Base-by-base conservation (phyloP, 1,139 yeast species). In the Debaryomyces subglobosus region DNA sequence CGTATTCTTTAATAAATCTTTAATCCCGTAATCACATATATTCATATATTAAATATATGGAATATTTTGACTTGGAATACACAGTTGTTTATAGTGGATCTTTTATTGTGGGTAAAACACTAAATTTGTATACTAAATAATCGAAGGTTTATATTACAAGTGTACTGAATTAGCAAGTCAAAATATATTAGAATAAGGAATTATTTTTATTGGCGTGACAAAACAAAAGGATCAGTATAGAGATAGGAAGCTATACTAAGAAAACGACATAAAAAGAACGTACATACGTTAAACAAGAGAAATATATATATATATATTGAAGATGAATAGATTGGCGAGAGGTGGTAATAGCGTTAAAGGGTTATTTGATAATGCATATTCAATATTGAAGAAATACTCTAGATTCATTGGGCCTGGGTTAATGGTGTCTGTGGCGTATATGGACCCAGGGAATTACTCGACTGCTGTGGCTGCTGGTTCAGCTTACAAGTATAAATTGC, bases 381-480 rank as follows among this genome's bases (percentile, higher is more conserved):
- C 36, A 37, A 53, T 59, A 29, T 52, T 77, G 34, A 64, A 67
- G 53, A 86, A 84, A 56, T 88, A 86, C 64, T 63, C 78, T 47
- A 71, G 77, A 55, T 91, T 91, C 66, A 72, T 91, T 3, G 97
- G 98, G 0, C 97, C 97, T 0, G 98, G 98, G 0, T 78, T 92
- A 43, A 85, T 92, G 94, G 96, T 94, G 25, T 83, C 95, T 20
- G 98, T 94, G 45, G 96, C 98, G 0, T 94, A 92, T 63, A 89
- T 94, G 88, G 99, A 94, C 62, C 98, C 99, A 1, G 99, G 99
- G 1, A 94, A 94, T 69, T 94, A 92, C 68, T 86, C 97, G 29
- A 90, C 98, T 2, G 94, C 96, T 34, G 97, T 94, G 27, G 86
- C 97, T 5, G 96, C 95, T 20, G 97, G 97, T 48, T 91, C 96